Evolutionary conservation across 1,284 basidiomycete genomes (phyloP).

Genomic region (Ustilago cynodontis): DNA sequence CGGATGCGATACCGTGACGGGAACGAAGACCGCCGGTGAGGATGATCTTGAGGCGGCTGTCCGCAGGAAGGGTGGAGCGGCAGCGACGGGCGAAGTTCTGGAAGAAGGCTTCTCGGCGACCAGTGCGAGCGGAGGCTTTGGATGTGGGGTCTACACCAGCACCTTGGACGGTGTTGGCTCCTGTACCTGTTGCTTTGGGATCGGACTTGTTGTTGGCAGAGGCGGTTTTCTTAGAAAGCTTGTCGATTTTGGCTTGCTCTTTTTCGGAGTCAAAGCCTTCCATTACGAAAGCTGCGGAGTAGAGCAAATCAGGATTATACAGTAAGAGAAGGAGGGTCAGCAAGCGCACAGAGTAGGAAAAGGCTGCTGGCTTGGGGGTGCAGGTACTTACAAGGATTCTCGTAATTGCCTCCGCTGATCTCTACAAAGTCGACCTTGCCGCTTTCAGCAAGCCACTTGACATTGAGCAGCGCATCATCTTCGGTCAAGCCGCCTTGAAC

Average conservation of each 20-base stretch:
- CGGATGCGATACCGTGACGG: slow-evolving; percentile 75
- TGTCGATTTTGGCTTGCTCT: slow-evolving; percentile 49
- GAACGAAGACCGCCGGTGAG: slow-evolving; percentile 84
- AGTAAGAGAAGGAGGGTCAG: background rate
- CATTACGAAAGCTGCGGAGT: slow-evolving; percentile 58
- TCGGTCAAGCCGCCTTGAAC: slow-evolving; percentile 73
- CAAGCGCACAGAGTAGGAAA: background rate
- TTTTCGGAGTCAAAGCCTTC: slow-evolving; percentile 67
- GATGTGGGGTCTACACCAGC: slow-evolving; percentile 35
- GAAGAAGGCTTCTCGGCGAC: slow-evolving; percentile 73
- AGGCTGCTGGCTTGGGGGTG: background rate
- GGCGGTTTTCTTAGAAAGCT: slow-evolving; percentile 23
- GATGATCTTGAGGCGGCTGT: slow-evolving; percentile 74
- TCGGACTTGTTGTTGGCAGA: slow-evolving; percentile 16
- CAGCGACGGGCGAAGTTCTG: slow-evolving; percentile 71
- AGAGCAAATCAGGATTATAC: background rate
- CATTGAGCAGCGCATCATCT: slow-evolving; percentile 77
- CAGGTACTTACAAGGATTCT: slow-evolving; percentile 76
- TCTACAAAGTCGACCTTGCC: slow-evolving; percentile 83
- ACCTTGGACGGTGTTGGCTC: slow-evolving; percentile 25
- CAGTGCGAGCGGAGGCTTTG: slow-evolving; percentile 41
- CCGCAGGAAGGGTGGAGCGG: slow-evolving; percentile 50
- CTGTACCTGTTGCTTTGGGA: slow-evolving; percentile 18
- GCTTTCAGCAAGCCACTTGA: slow-evolving; percentile 77
- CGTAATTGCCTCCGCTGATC: slow-evolving; percentile 88